Evolutionary conservation across 2,329 filamentous ascomycete genomes (phyloP).

Genomic region (Hypocreales sp.): DNA sequence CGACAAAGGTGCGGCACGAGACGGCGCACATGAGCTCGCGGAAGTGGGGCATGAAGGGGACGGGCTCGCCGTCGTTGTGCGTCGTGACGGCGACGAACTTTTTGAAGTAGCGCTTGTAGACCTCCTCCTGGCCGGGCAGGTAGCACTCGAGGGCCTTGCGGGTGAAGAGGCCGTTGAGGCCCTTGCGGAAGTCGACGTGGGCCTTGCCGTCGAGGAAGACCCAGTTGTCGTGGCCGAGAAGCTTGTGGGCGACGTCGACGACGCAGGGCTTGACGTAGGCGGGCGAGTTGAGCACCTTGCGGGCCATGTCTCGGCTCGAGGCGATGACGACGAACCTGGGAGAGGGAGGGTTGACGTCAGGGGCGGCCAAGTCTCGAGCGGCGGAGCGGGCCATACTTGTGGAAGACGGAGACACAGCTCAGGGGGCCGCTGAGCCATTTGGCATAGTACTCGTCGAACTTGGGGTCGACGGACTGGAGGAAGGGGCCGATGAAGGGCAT

Average conservation of each 20-base stretch:
- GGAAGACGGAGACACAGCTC: conserved; percentile 96
- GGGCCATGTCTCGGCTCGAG: conserved; percentile 83
- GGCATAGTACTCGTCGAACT: conserved; percentile 77
- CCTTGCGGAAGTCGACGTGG: conserved; percentile 95
- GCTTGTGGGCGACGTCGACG: conserved; percentile 85
- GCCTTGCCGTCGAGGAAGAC: conserved; percentile 92
- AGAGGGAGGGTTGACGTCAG: too few relatives aligned
- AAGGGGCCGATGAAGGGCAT: conserved; percentile 90
- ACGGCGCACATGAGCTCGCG: conserved; percentile 91
- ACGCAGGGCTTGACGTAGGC: conserved; percentile 88
- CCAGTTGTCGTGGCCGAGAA: conserved; percentile 86
- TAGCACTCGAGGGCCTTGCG: conserved; percentile 77
- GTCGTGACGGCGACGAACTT: conserved; percentile 63
- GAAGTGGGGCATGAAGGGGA: conserved; percentile 83
- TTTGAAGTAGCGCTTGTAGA: conserved; percentile 78
- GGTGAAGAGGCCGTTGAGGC: conserved; percentile 87
- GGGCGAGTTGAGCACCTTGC: conserved; percentile 94
- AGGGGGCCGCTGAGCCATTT: conserved; percentile 88
- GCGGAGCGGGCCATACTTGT: conserved; percentile 55
- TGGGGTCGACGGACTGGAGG: conserved; percentile 77
- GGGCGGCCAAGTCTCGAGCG: too few relatives aligned
- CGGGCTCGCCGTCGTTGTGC: conserved; percentile 54
- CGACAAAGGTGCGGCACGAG: conserved; percentile 92
- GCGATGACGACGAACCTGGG: conserved; percentile 93
- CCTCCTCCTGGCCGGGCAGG: conserved; percentile 81